Conservation (phyloP, 352 stramenopile genomes). For the Pythium biforme region DNA sequence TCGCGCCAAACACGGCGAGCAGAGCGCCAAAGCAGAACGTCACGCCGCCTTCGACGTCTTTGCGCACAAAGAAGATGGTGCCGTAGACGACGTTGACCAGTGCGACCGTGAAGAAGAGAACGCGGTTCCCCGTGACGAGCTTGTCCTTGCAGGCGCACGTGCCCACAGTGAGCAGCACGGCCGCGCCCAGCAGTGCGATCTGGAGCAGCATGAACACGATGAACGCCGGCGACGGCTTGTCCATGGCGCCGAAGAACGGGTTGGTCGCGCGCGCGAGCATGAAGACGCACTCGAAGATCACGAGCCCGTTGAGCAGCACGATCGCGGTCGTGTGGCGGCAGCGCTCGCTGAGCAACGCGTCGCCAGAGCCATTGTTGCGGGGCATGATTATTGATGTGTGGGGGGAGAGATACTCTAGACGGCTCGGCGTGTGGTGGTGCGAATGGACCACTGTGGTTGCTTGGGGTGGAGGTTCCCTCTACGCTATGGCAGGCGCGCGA, state of each 20-base stretch:
- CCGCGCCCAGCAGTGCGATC: constrained; percentile 29
- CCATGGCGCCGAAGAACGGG: constrained; percentile 36
- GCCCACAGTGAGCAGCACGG: constrained; percentile 28
- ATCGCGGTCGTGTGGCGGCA: constrained; percentile 33
- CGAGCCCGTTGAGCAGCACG: constrained; percentile 31
- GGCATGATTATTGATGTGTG: too few relatives aligned
- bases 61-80: constrained; percentile 21
- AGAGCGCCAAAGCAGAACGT: constrained; percentile 21
- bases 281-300: constrained; percentile 32
- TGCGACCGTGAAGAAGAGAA: constrained; percentile 25
- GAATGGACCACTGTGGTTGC: too few relatives aligned
- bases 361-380: too few relatives aligned
- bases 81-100: constrained; percentile 33
- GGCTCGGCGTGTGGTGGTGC: too few relatives aligned
- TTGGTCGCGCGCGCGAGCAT: constrained; percentile 33
- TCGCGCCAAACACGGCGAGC: constrained; percentile 23
- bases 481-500: too few relatives aligned
- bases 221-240: constrained; percentile 27
- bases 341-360: constrained; percentile 22
- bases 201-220: constrained; percentile 40
- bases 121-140: constrained; percentile 29
- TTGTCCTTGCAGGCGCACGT: constrained; percentile 29
- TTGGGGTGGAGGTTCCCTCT: too few relatives aligned
- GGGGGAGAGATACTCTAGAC: too few relatives aligned
- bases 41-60: constrained; percentile 14